Evolutionary conservation across 2,329 filamentous ascomycete genomes (phyloP).

Genomic region (Aureobasidium namibiae): DNA sequence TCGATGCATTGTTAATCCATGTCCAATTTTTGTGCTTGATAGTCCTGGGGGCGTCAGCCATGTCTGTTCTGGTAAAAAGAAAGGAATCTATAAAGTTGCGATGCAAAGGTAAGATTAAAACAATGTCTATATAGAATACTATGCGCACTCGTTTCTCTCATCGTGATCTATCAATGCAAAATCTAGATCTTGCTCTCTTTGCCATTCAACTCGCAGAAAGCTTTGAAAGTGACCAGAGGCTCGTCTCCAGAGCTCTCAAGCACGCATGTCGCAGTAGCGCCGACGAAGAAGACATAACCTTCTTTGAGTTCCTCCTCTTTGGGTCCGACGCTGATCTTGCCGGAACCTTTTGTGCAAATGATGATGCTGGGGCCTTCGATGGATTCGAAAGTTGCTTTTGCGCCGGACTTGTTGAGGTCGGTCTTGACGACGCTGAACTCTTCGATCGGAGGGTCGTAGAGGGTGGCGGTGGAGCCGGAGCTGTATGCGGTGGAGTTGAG

Average conservation of each 20-base stretch:
- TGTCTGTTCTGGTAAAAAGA: not conserved
- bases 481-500: conserved; percentile 77
- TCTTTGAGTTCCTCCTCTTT: conserved; percentile 60
- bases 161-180: not conserved
- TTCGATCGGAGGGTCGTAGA: conserved; percentile 94
- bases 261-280: conserved; percentile 75
- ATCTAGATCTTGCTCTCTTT: conserved; percentile 25
- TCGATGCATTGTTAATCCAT: no score
- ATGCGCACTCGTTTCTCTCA: not conserved
- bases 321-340: conserved; percentile 75
- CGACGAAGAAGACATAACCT: conserved; percentile 55
- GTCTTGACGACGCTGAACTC: conserved; percentile 88
- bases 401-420: conserved; percentile 58
- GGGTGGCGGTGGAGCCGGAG: conserved; percentile 59
- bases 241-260: conserved; percentile 62
- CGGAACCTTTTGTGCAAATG: conserved; percentile 78
- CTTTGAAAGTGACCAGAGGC: conserved; percentile 81
- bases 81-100: not conserved
- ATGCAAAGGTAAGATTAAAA: not conserved
- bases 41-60: no score
- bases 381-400: conserved; percentile 81
- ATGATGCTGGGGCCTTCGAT: conserved; percentile 85
- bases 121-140: not conserved
- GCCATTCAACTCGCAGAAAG: conserved; percentile 75
- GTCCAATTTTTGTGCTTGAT: no score